A percentile compares a stretch with the other conserved stretches of the same genome.
Evolutionary conservation across 2,329 filamentous ascomycete genomes (phyloP).

Genomic region (Pseudophaeomoniella oleicola): DNA sequence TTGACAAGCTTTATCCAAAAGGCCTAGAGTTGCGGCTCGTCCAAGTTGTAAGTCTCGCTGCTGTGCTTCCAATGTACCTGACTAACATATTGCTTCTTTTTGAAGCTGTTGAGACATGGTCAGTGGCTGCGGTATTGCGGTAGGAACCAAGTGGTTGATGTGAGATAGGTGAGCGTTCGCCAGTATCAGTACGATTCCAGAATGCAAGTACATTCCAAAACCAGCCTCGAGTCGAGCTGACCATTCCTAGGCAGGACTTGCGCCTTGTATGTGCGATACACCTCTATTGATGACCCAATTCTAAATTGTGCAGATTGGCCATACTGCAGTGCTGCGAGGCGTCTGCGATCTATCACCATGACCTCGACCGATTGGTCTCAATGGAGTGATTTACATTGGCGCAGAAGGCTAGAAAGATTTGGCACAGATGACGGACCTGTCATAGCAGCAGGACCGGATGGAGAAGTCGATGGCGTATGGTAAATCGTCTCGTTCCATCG

Average conservation of each 20-base stretch:
- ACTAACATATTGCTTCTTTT: conserved; percentile 8
- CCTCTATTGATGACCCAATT: not conserved
- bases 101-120: conserved; percentile 56
- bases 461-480: conserved; percentile 68
- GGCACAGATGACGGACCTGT: conserved; percentile 54
- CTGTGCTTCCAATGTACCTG: not conserved
- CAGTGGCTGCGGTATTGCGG: conserved; percentile 18
- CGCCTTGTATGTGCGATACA: conserved; percentile 24
- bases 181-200: conserved; percentile 75
- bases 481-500: conserved; percentile 30
- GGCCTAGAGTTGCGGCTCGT: conserved; percentile 73
- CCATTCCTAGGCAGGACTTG: conserved; percentile 29
- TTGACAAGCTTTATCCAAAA: conserved; percentile 65
- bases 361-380: conserved; percentile 34
- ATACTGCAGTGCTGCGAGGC: conserved; percentile 67
- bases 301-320: conserved; percentile 51
- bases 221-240: conserved; percentile 4
- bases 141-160: conserved; percentile 2
- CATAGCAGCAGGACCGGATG: conserved; percentile 50
- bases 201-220: conserved; percentile 36
- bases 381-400: conserved; percentile 47
- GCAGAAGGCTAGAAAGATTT: conserved; percentile 72
- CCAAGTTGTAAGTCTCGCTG: conserved; percentile 50
- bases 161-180: conserved; percentile 54
- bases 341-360: conserved; percentile 50